Base-by-base conservation (phyloP, 371 early-diverging fungal species). In the Actinomucor elegans region DNA sequence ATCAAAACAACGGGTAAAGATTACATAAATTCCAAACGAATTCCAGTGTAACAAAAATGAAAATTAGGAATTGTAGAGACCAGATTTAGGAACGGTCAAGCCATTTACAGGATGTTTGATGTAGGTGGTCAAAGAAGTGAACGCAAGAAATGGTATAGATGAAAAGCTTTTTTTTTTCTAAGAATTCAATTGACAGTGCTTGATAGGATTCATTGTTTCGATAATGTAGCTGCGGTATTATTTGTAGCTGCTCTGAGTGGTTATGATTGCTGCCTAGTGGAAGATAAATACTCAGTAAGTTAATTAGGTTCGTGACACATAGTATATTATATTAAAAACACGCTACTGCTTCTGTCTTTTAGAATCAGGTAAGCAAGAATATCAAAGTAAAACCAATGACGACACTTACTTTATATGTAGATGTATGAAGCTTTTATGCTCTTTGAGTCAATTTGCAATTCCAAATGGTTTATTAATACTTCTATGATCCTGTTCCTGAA, bases 91-190 rank as follows among this genome's bases (percentile, higher is more conserved):
- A 79, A 92, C 28, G 93, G 92, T 6, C 74, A 85, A 21, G 68
- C 93, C 41, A 87, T 86, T 3, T 92, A 92, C 66, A 67, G 73
- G 36, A 92, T 96, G 94, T 86, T 93, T 67, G 96, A 96, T 71
- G 96, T 96, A n/a, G 96, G 96, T 15, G 96, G 96, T 14, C 96
- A 96, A 73, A 78, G 93, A 31, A 87, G 88, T 40, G 94, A 93
- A 59, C 82, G 98, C 52, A 96, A 93, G 63, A 94, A 94, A 68
- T 96, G 98, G 74, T 65, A 67, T 45, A 15, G 9, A 7, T 6
- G 1, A 6, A 5, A 11, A 1, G 3, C 10, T 27, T 27, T 14
- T n/a, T 4, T 28, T 0, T 27, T 27, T 7, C 28, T 43, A 43
- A 27, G n/a, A n/a, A n/a, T n/a, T n/a, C n/a, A n/a, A n/a, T n/a